Conservation (phyloP, 345 rosid species). For the Noccaea bulbosa region DNA sequence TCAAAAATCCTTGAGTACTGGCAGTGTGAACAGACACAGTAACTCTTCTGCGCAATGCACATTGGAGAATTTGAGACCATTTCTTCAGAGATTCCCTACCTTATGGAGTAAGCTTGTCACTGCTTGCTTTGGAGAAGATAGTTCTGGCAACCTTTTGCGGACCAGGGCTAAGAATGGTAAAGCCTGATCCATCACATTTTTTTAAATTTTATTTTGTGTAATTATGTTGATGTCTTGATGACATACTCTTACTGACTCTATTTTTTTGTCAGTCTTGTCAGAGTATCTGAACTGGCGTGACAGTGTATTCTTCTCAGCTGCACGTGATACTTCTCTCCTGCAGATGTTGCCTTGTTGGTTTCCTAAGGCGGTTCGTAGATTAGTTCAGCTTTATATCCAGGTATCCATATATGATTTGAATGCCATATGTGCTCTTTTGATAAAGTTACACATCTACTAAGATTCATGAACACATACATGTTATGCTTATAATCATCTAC, state of each 20-base stretch:
- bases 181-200: conserved; percentile 30
- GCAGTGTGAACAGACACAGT: conserved; percentile 77
- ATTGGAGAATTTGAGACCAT: conserved; percentile 80
- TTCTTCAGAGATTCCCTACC: conserved; percentile 82
- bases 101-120: conserved; percentile 83
- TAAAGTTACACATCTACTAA: not conserved
- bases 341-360: conserved; percentile 99
- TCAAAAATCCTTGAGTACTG: conserved; percentile 73
- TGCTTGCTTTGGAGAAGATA: conserved; percentile 74
- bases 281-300: conserved; percentile 92
- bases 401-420: conserved; percentile 45
- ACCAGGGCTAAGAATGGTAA: conserved; percentile 69
- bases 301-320: conserved; percentile 81
- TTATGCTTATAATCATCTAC: conserved; percentile 21
- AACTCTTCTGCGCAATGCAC: conserved; percentile 87
- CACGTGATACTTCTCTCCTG: conserved; percentile 85
- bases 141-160: conserved; percentile 53
- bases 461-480: conserved; percentile 1
- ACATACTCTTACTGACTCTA: conserved; percentile 33
- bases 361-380: conserved; percentile 85
- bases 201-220: conserved; percentile 30
- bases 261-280: conserved; percentile 59
- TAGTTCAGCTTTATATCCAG: conserved; percentile 93
- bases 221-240: conserved; percentile 32
- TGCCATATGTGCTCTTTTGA: conserved; percentile 17